phyloP scores from a whole-genome alignment of 495 filamentous ascomycete species.

The Sabuloglossum arenarium region DNA sequence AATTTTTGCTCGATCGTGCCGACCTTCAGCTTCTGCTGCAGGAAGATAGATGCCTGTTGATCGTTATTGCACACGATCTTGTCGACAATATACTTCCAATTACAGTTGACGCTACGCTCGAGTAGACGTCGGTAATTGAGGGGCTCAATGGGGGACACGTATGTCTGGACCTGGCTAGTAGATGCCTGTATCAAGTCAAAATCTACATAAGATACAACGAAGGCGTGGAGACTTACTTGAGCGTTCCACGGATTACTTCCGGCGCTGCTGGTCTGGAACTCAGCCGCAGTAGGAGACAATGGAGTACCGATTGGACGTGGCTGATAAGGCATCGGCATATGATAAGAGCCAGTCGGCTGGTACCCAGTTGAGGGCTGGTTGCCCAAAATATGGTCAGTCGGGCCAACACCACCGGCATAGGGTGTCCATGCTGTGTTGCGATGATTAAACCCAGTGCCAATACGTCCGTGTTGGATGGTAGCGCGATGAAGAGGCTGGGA shows the following conservation, averaged over 20 bases:
- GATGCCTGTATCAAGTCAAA: constrained; percentile 6
- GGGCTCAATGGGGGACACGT: constrained; percentile 75
- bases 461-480: constrained; percentile 20
- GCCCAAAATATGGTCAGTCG: constrained; percentile 10
- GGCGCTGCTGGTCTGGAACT: constrained; percentile 37
- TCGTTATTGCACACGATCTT: constrained; percentile 99
- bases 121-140: constrained; percentile 90
- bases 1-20: constrained; percentile 90
- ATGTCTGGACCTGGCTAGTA: constrained; percentile 45
- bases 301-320: constrained; percentile 55
- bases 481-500: constrained; percentile 20
- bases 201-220: not conserved
- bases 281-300: constrained; percentile 65
- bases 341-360: constrained; percentile 29
- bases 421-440: constrained; percentile 11
- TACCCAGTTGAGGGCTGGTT: constrained; percentile 19
- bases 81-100: constrained; percentile 99
- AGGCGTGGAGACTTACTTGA: constrained; percentile 19
- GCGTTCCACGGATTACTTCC: constrained; percentile 26
- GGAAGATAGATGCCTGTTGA: constrained; percentile 94
- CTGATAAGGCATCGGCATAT: constrained; percentile 32
- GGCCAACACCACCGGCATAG: not conserved
- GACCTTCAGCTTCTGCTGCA: constrained; percentile 97
- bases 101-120: constrained; percentile 89
- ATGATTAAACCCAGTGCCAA: constrained; percentile 11